A percentile compares a stretch with the other conserved stretches of the same genome.
phyloP scores from a whole-genome alignment of 1,284 basidiomycete species.

The Microstroma glucosiphilum region DNA sequence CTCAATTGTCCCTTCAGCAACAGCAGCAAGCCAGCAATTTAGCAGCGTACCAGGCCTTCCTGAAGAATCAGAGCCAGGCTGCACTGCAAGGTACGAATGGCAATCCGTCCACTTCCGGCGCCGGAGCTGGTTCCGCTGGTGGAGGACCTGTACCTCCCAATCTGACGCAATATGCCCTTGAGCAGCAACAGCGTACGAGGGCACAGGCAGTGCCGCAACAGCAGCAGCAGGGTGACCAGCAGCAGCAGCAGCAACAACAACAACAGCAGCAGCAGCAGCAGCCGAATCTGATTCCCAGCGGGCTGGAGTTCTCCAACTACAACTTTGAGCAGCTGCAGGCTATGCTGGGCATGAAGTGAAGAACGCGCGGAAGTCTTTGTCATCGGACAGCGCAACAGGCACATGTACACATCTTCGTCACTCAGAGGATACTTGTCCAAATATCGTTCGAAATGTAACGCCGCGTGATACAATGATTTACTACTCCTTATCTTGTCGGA shows the following conservation, averaged over 20 bases:
- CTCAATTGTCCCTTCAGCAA: background rate
- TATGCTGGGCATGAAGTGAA: slow-evolving; percentile 6
- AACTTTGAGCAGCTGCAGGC: background rate
- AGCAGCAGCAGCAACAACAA: background rate
- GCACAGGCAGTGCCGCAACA: background rate
- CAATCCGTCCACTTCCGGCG: too few relatives aligned
- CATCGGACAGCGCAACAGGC: too few relatives aligned
- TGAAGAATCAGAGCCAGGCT: background rate
- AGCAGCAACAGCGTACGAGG: too few relatives aligned
- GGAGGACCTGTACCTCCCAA: too few relatives aligned
- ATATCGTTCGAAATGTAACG: too few relatives aligned
- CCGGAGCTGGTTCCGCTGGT: too few relatives aligned
- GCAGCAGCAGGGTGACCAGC: background rate
- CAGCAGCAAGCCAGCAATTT: slow-evolving; percentile 3
- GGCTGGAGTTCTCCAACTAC: background rate
- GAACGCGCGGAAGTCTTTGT: background rate
- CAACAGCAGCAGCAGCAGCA: background rate
- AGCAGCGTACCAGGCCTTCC: slow-evolving; percentile 6
- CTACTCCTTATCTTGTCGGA: too few relatives aligned
- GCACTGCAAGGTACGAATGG: background rate
- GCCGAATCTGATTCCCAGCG: background rate
- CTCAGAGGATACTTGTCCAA: too few relatives aligned
- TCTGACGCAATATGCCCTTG: too few relatives aligned
- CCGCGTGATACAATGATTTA: too few relatives aligned
- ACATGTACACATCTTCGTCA: too few relatives aligned